Evolutionary conservation across 2,329 filamentous ascomycete genomes (phyloP).

Genomic region (Neofusicoccum cordaticola): DNA sequence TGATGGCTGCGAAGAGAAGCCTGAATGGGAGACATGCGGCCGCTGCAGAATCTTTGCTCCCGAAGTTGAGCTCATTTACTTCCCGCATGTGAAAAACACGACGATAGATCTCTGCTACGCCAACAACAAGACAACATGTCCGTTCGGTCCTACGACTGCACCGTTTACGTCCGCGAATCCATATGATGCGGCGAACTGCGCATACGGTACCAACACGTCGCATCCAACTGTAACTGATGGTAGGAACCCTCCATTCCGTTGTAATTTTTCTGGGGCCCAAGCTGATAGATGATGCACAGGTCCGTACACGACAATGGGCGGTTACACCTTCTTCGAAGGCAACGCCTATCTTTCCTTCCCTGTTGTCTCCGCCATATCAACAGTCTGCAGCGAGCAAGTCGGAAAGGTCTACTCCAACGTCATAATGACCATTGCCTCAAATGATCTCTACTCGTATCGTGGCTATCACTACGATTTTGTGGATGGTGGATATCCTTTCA

Average conservation of each 20-base stretch:
- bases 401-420: background rate
- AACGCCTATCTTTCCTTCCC: conserved; percentile 8
- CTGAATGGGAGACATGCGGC: background rate
- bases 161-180: background rate
- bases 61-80: conserved; percentile 9
- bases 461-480: conserved; percentile 7
- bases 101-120: background rate
- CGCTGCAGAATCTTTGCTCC: background rate
- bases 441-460: background rate
- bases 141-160: conserved; percentile 1
- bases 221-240: background rate
- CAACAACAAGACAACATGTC: background rate
- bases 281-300: background rate
- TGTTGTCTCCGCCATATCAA: background rate
- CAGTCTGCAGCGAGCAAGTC: background rate
- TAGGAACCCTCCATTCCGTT: background rate
- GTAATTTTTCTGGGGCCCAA: background rate
- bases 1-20: background rate
- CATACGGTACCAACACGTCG: conserved; percentile 4
- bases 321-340: conserved; percentile 1
- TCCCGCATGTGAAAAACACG: background rate
- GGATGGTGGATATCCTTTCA: background rate
- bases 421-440: background rate
- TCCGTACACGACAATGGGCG: background rate
- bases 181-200: conserved; percentile 7